A percentile compares a stretch with the other conserved stretches of the same genome.
Conservation (phyloP, 83 land plant genomes). For the Picea engelmannii region DNA sequence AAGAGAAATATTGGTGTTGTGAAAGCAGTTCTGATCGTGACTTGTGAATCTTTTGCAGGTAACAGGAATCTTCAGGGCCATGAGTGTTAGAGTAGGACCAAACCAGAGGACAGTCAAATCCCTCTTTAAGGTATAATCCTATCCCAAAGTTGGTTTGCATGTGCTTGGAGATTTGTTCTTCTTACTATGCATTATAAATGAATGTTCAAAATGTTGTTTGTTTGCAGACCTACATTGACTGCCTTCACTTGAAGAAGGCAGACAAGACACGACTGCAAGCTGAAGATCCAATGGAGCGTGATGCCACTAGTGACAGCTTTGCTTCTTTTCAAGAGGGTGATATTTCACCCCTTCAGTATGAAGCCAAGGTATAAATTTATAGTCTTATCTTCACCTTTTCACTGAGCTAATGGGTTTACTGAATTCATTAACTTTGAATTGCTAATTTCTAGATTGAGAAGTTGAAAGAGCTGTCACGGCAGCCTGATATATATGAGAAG, state of each 20-base stretch:
- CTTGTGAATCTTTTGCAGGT: conserved; percentile 35
- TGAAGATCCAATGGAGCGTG: conserved; percentile 72
- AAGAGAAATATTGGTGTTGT: not conserved
- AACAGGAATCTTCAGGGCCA: conserved; percentile 95
- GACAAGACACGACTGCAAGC: conserved; percentile 83
- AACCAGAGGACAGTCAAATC: conserved; percentile 93
- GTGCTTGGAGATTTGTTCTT: not conserved
- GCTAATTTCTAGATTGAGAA: conserved; percentile 56
- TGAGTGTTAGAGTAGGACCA: conserved; percentile 90
- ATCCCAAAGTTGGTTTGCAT: not conserved
- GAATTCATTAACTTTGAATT: not conserved
- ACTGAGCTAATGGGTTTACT: not conserved
- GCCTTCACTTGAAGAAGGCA: conserved; percentile 94
- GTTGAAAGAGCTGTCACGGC: conserved; percentile 80
- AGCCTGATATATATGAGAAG: conserved; percentile 87
- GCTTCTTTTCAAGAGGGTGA: conserved; percentile 37
- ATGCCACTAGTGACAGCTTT: conserved; percentile 37
- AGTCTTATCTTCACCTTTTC: not conserved
- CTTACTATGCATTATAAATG: not conserved
- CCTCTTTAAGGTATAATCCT: conserved; percentile 66
- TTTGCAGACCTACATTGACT: conserved; percentile 93
- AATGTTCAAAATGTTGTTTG: conserved; percentile 8
- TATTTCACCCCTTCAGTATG: conserved; percentile 44
- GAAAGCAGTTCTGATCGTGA: not conserved
- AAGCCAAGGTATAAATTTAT: conserved; percentile 56